Evolutionary conservation across 441 rosid genomes (phyloP), one percentile per base, ranked within the genome.

Genomic region (Viola pubescens): DNA sequence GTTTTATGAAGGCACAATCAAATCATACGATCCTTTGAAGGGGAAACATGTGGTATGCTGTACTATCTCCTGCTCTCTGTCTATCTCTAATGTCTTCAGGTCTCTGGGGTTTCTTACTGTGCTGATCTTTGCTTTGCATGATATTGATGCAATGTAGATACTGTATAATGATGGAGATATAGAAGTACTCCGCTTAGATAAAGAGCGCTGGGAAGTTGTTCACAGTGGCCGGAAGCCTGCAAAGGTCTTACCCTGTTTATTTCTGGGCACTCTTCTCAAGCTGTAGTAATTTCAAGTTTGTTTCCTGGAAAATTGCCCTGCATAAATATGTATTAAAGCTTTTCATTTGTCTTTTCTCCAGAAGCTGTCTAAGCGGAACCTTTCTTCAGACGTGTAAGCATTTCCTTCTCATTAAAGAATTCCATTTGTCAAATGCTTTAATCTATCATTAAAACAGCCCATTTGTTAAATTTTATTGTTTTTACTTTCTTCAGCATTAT

Each of bases 121-220:
- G 11, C 52, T 52, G 4, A 9, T 58, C 26, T 48, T 45, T 46
- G 44, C 56, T 54, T 50, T 10, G 57, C 40, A 4, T n/a, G 59
- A 37, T 34, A 34, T 62, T 42, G 62, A 50, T 42, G 59, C 69
- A 53, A 43, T 70, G 63, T 69, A 95, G 99, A 79, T 95, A 67
- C 79, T 91, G 61, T 95, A 95, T 51, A 85, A 95, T 60, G 99
- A 95, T 71, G 99, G 96, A 61, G 99, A 91, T 81, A 84, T 95
- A 54, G 99, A 95, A 77, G 95, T 95, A 57, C 92, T 95, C 44
- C 77, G 83, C 63, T 76, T 95, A 40, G 87, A 87, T 49, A 95
- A 81, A 75, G 99, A 95, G 72, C 87, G 88, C 51, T 95, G 99
- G 99, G 96, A 95, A 75, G 84, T 87, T 10, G 64, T 79, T 63